Evolutionary conservation across 805 yeast genomes (phyloP).

Genomic region (Saturnispora gosingensis): DNA sequence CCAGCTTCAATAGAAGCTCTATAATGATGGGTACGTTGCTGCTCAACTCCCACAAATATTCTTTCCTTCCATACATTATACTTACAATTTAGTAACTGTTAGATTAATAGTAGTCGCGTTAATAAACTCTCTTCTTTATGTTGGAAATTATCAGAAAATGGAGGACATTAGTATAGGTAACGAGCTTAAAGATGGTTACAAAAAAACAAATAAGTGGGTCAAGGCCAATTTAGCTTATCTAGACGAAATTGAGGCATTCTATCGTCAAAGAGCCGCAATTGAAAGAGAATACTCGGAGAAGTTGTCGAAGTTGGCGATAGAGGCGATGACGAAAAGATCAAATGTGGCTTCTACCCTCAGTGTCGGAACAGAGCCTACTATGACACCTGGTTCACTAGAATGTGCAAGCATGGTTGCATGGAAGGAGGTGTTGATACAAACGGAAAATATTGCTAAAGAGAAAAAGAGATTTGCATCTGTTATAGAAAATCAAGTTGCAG

Average conservation of each 20-base stretch:
- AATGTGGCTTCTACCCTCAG: slow-evolving; percentile 54
- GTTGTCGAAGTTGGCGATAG: slow-evolving; percentile 53
- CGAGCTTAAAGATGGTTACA: slow-evolving; percentile 72
- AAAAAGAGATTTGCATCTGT: slow-evolving; percentile 51
- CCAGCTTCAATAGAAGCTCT: background rate
- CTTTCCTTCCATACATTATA: background rate
- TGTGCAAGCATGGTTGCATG: slow-evolving; percentile 81
- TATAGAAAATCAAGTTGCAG: slow-evolving; percentile 48
- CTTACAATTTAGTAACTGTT: background rate
- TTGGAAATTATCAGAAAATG: slow-evolving; percentile 9
- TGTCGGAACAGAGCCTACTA: slow-evolving; percentile 85
- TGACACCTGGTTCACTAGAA: slow-evolving; percentile 93
- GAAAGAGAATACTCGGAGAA: slow-evolving; percentile 78
- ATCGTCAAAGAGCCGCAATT: slow-evolving; percentile 68
- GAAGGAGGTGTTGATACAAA: slow-evolving; percentile 78
- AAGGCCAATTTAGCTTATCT: slow-evolving; percentile 65
- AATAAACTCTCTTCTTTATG: background rate
- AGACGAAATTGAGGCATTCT: slow-evolving; percentile 70
- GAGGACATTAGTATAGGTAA: slow-evolving; percentile 45
- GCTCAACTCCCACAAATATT: background rate
- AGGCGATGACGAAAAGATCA: slow-evolving; percentile 70
- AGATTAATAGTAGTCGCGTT: background rate
- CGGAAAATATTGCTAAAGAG: slow-evolving; percentile 70
- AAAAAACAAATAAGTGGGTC: slow-evolving; percentile 73
- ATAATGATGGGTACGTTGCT: background rate